Base-by-base conservation (phyloP, 192 early-diverging fungal genomes). In the Lobosporangium transversale region DNA sequence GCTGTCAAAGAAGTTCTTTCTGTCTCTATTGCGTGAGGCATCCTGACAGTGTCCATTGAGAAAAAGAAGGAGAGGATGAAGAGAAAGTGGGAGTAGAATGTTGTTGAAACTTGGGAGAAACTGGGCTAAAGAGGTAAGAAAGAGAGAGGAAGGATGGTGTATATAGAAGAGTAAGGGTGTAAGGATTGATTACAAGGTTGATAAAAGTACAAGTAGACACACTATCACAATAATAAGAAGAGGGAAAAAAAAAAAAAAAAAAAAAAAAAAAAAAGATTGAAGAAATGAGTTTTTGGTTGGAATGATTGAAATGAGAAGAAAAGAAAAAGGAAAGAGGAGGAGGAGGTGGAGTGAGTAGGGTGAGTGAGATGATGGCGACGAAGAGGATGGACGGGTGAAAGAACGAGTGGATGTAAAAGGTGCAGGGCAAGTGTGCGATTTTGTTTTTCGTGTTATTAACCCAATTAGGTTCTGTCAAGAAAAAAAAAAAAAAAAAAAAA, bases 301-400 rank as follows among this genome's bases (percentile, higher is more conserved):
- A 42, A 7, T 15, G 7, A 7, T 42, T 15, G 37, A 42, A n/a
- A n/a, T n/a, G n/a, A n/a, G n/a, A n/a, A n/a, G n/a, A n/a, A n/a
- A n/a, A n/a, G n/a, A n/a, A n/a, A n/a, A n/a, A n/a, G n/a, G n/a
- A n/a, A n/a, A n/a, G n/a, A n/a, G n/a, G n/a, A n/a, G n/a, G 15
- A 45, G 15, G 15, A 20, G 15, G 44, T 45, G 44, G 44, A n/a
- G n/a, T n/a, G n/a, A n/a, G n/a, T n/a, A 88, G 82, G 10, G 80
- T 74, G 18, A 84, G 80, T 8, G 81, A 49, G 3, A 89, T 91
- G 15, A 83, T 18, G 4, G 62, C 65, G 14, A 92, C 30, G 2
- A 87, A 44, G 20, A 81, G 55, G 10, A 79, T 42, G n/a, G n/a
- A n/a, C n/a, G n/a, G n/a, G n/a, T n/a, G n/a, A n/a, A n/a, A n/a